These are phyloP conservation scores for Periconia sp. DNA, from an alignment of 2,329 filamentous ascomycete genomes.

Conservation along the genomic window DNA sequence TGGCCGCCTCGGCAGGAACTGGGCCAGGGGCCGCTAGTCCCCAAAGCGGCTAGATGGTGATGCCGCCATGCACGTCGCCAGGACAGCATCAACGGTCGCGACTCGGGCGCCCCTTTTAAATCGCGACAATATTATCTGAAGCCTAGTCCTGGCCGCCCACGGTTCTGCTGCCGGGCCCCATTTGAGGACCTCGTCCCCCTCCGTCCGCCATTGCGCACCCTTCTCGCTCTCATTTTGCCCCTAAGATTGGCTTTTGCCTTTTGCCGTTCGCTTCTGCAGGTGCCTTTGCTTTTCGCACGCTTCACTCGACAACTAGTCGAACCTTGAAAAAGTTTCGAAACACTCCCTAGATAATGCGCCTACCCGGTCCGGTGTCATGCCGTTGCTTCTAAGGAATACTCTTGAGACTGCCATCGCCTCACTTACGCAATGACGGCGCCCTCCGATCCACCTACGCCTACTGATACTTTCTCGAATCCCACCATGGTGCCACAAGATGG, in stretches of 20 bases:
- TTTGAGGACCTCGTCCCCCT: slow-evolving; percentile 1
- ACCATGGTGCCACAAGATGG: slow-evolving; percentile 56
- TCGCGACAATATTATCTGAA: slow-evolving; percentile 12
- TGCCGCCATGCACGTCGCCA: slow-evolving; percentile 8
- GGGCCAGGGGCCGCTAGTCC: slow-evolving; percentile 11
- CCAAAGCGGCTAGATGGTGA: slow-evolving; percentile 15
- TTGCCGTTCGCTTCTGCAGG: slow-evolving; percentile 12
- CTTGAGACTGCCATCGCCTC: slow-evolving; percentile 33
- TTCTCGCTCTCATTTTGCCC: slow-evolving; percentile 14
- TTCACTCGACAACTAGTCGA: slow-evolving; percentile 25
- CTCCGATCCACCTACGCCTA: slow-evolving; percentile 11
- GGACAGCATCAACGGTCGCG: slow-evolving; percentile 10
- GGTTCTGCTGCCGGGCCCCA: background rate
- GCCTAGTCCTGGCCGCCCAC: slow-evolving; percentile 9
- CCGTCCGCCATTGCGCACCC: slow-evolving; percentile 1
- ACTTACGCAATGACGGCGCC: slow-evolving; percentile 40
- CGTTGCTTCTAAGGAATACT: slow-evolving; percentile 24
- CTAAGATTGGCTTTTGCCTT: slow-evolving; percentile 2
- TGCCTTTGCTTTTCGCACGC: slow-evolving; percentile 22
- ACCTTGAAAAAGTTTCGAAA: slow-evolving; percentile 17
- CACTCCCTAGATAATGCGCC: slow-evolving; percentile 11
- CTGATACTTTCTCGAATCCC: slow-evolving; percentile 22
- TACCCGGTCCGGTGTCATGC: slow-evolving; percentile 40
- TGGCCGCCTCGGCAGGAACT: slow-evolving; percentile 5
- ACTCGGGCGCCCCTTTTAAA: slow-evolving; percentile 24